Evolutionary conservation across 2,329 filamentous ascomycete species (phyloP).

Genomic region (Thelonectria rubi): DNA sequence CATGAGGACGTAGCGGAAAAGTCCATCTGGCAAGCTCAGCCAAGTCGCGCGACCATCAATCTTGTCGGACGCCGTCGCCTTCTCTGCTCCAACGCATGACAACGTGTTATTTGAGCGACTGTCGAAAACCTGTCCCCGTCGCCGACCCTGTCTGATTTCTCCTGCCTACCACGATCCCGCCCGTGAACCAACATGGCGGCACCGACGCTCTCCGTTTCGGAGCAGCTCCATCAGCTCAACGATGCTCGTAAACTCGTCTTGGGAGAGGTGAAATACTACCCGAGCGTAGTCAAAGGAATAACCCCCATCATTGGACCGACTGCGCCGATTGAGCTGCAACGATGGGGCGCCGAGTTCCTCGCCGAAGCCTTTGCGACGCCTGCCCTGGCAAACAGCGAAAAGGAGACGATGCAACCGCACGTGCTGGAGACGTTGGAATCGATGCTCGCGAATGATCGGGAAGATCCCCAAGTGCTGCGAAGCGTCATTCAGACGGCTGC

Average conservation of each 20-base stretch:
- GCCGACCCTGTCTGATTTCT: constrained; percentile 4
- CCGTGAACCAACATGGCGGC: constrained; percentile 57
- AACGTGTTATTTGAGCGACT: constrained; percentile 1
- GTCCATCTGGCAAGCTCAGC: constrained; percentile 42
- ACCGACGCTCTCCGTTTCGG: constrained; percentile 67
- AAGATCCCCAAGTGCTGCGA: constrained; percentile 83
- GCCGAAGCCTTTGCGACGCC: constrained; percentile 96
- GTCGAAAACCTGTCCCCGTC: constrained; percentile 4
- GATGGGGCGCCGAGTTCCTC: constrained; percentile 97
- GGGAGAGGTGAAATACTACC: constrained; percentile 86
- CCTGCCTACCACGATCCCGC: constrained; percentile 20
- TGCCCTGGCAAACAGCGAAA: constrained; percentile 78
- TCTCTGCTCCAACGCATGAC: constrained; percentile 26
- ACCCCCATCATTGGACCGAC: constrained; percentile 86
- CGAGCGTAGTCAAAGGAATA: constrained; percentile 89
- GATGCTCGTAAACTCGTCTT: constrained; percentile 90
- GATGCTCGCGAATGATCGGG: constrained; percentile 74
- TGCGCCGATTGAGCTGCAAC: constrained; percentile 80
- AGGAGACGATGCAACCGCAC: constrained; percentile 79
- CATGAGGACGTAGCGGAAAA: constrained; percentile 39
- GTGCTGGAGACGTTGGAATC: constrained; percentile 81
- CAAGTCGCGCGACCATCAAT: constrained; percentile 44
- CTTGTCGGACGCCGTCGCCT: constrained; percentile 25
- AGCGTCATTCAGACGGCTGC: constrained; percentile 88
- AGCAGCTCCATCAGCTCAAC: constrained; percentile 88